These are phyloP conservation scores for Ascocoryne sarcoides DNA, from an alignment of 2,329 filamentous ascomycete genomes.

Conservation along the genomic window DNA sequence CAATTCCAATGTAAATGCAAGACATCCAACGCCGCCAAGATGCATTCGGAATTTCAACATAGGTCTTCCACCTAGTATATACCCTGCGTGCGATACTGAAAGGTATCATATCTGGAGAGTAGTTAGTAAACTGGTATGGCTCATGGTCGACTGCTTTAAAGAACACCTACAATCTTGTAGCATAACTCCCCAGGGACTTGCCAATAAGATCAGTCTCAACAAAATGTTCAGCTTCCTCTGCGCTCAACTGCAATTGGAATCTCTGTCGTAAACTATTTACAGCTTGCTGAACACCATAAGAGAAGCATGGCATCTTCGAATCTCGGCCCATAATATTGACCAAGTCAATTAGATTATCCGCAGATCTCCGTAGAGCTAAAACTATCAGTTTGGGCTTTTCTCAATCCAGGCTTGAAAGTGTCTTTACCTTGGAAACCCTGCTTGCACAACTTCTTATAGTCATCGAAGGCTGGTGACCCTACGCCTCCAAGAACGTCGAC, in stretches of 20 bases:
- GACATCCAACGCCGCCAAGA: constrained; percentile 19
- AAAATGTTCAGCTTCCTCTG: constrained; percentile 72
- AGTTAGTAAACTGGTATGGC: too few species aligned
- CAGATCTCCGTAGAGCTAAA: constrained; percentile 63
- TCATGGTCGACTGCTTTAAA: too few species aligned
- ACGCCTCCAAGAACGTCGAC: constrained; percentile 73
- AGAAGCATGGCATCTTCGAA: constrained; percentile 78
- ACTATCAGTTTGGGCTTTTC: background rate
- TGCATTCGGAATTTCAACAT: constrained; percentile 4
- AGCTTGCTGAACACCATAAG: constrained; percentile 62
- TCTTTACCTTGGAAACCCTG: constrained; percentile 67
- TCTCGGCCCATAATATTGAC: constrained; percentile 79
- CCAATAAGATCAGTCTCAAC: constrained; percentile 71
- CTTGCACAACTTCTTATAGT: constrained; percentile 73
- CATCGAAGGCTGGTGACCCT: constrained; percentile 59
- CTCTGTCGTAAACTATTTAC: constrained; percentile 61
- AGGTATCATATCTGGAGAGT: constrained; percentile 62
- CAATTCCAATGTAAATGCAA: constrained; percentile 11
- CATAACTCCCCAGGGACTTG: constrained; percentile 80
- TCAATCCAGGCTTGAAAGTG: constrained; percentile 4
- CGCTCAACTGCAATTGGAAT: constrained; percentile 75
- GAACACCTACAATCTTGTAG: constrained; percentile 66
- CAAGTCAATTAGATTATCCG: constrained; percentile 72
- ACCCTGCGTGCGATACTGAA: constrained; percentile 80
- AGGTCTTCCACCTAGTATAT: constrained; percentile 53